A percentile compares a stretch with the other conserved stretches of the same genome.
phyloP scores from a whole-genome alignment of 2,329 filamentous ascomycete species.

The Cytospora schulzeri region DNA sequence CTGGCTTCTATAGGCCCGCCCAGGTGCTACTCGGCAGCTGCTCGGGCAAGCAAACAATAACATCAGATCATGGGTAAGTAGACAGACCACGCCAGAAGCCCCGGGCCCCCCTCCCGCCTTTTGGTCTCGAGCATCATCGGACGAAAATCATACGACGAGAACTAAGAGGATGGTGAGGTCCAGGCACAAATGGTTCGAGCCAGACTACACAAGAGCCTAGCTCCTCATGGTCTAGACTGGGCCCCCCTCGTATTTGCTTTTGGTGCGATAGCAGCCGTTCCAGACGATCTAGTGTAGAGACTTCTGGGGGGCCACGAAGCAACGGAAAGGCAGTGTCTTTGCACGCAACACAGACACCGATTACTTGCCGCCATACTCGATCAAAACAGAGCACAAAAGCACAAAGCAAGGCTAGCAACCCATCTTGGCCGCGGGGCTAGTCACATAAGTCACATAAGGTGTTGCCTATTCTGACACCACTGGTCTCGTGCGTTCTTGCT shows the following conservation, averaged over 20 bases:
- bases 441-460: neutral
- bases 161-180: neutral
- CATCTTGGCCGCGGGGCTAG: neutral
- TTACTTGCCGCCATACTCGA: conserved; percentile 22
- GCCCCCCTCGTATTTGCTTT: conserved; percentile 19
- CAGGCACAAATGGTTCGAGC: neutral
- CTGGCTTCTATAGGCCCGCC: neutral
- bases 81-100: neutral
- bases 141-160: neutral
- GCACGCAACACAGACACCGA: conserved; percentile 13
- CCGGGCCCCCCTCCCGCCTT: neutral
- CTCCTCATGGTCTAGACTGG: neutral
- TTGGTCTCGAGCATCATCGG: neutral
- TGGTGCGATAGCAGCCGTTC: conserved; percentile 12
- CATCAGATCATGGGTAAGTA: conserved; percentile 2
- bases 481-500: neutral
- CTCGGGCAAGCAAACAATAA: conserved; percentile 11
- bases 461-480: neutral
- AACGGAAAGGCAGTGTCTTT: neutral
- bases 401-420: conserved; percentile 2
- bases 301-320: neutral
- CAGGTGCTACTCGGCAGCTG: conserved; percentile 5
- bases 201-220: conserved; percentile 4
- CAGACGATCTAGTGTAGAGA: neutral
- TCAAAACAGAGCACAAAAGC: conserved; percentile 3